Evolutionary conservation across 169 alveolate species (phyloP).

Genomic region (Plasmodium adleri): DNA sequence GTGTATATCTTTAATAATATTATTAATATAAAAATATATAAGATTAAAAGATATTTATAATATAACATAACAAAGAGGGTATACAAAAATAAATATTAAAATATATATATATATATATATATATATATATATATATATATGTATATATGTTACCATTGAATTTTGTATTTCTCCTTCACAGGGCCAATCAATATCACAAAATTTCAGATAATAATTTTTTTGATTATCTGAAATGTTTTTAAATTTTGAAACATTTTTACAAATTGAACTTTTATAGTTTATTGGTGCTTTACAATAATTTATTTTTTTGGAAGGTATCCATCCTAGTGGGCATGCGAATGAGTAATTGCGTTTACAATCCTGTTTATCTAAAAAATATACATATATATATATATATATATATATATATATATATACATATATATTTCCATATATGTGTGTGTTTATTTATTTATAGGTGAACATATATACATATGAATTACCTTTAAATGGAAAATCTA

Average conservation of each 20-base stretch:
- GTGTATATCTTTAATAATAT: too few species aligned
- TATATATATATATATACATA: too few species aligned
- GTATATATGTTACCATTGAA: conserved; percentile 16
- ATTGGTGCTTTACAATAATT: conserved; percentile 65
- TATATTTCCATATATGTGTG: too few species aligned
- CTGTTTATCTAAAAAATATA: conserved; percentile 8
- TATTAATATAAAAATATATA: too few species aligned
- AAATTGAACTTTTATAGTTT: conserved; percentile 38
- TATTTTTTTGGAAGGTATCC: conserved; percentile 42
- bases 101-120: neutral
- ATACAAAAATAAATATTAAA: neutral
- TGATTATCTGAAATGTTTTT: conserved; percentile 52
- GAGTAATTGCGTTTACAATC: conserved; percentile 55
- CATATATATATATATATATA: neutral
- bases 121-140: conserved; percentile 8
- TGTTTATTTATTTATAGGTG: too few species aligned
- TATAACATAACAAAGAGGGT: neutral
- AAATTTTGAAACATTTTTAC: conserved; percentile 35
- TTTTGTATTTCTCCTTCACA: conserved; percentile 66
- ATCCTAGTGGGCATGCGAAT: conserved; percentile 53
- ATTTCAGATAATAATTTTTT: conserved; percentile 46
- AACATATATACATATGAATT: neutral
- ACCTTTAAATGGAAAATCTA: conserved; percentile 74
- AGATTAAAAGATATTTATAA: neutral
- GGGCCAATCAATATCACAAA: conserved; percentile 70